Evolutionary conservation across 192 early-diverging fungal genomes (phyloP).

Genomic region (Lunasporangiospora selenospora): DNA sequence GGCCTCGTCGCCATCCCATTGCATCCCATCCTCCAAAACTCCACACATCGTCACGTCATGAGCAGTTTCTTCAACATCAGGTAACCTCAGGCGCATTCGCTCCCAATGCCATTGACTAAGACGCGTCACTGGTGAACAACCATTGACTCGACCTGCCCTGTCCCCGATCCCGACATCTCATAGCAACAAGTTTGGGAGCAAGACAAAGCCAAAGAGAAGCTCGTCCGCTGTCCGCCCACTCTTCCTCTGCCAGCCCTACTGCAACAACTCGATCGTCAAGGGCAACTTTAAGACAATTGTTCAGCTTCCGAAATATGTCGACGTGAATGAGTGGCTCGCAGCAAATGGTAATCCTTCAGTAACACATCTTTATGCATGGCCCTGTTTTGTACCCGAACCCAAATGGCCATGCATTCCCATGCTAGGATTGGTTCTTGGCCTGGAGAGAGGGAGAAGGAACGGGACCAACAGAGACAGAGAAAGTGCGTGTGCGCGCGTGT

Average conservation of each 20-base stretch:
- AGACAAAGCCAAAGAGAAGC: conserved; percentile 33
- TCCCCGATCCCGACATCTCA: not conserved
- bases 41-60: conserved; percentile 5
- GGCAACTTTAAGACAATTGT: conserved; percentile 93
- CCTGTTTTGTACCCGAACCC: too few species aligned
- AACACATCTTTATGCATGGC: too few species aligned
- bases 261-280: conserved; percentile 45
- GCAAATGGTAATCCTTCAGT: conserved; percentile 80
- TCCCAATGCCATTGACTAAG: not conserved
- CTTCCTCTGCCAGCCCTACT: not conserved
- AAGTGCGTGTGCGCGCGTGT: too few species aligned
- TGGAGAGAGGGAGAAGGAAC: too few species aligned
- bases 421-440: too few species aligned
- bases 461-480: too few species aligned
- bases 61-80: conserved; percentile 41
- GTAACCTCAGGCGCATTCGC: not conserved
- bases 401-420: too few species aligned
- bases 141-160: not conserved
- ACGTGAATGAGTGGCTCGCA: conserved; percentile 94
- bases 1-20: not conserved
- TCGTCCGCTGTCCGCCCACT: conserved; percentile 13
- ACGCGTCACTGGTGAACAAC: not conserved
- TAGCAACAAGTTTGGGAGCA: conserved; percentile 32
- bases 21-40: too few species aligned
- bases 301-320: conserved; percentile 89